phyloP scores from a whole-genome alignment of 306 rosid species.

The Sesbania bispinosa region DNA sequence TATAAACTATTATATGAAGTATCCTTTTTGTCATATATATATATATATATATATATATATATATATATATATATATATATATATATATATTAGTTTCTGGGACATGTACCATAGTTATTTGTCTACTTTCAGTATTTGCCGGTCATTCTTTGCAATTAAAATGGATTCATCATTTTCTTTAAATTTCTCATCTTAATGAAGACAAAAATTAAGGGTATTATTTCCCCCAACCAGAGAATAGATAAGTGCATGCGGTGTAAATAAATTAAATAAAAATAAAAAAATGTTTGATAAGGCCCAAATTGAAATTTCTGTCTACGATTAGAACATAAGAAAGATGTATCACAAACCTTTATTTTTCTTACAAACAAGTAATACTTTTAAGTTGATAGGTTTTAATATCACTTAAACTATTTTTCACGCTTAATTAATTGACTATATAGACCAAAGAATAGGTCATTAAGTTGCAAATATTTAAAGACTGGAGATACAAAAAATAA shows the following conservation, averaged over 20 bases:
- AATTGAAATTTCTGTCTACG: neutral
- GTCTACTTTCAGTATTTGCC: neutral
- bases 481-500: too few relatives aligned
- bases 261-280: too few relatives aligned
- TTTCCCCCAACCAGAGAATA: too few relatives aligned
- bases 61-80: too few relatives aligned
- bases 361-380: neutral
- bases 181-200: neutral
- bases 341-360: neutral
- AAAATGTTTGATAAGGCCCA: neutral
- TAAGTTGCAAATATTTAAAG: neutral
- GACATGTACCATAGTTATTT: neutral
- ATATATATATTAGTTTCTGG: neutral
- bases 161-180: neutral
- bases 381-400: neutral
- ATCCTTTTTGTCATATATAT: too few relatives aligned
- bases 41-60: too few relatives aligned
- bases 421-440: too few relatives aligned
- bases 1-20: too few relatives aligned
- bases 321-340: neutral
- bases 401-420: too few relatives aligned
- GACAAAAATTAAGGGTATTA: neutral
- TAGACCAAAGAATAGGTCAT: neutral
- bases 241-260: too few relatives aligned
- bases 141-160: neutral